Evolutionary conservation across 1,284 basidiomycete genomes (phyloP), one percentile per base, ranked within the genome.

Genomic region (Crepidotus sp.): DNA sequence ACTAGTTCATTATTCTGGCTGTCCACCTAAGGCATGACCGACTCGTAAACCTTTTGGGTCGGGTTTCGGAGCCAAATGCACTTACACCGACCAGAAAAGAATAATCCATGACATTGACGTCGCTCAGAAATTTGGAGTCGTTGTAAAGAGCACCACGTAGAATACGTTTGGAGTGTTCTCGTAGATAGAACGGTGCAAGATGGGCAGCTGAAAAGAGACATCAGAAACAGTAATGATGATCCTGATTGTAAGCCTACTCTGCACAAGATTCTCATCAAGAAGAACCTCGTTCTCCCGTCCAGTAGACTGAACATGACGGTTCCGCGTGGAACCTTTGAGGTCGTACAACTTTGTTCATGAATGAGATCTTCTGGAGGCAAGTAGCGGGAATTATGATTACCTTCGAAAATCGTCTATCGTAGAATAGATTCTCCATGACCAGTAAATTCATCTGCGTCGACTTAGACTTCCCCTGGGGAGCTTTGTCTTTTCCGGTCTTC

Each of bases 71-170:
- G 11, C 24, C 3, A 40, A 34, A 21, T 35, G 18, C 19, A 49
- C 60, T 39, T 53, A 71, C 85, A 13, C 95, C 96, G 18, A 94
- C 91, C 31, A 98, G 84, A 13, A 99, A 70, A 15, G 94, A 98
- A 64, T 99, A 99, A 64, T 99, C 96, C 96, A 99, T 98, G 44
- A 97, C 91, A 59, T 98, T 96, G 54, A 97, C 83, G 53, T 94
- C 91, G 8, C 89, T 85, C 36, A 98, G 67, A 66, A 98, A 98
- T 63, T 80, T 82, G 70, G 83, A 92, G 61, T 98, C 96, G 59
- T 96, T 98, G 69, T 80, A 92, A 32, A 98, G 69, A 13, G 94
- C 87, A 11, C 89, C 86, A 22, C 90, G 79, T 13, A 99, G 66
- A 44, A 97, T 90, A 14, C 90, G 82, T 64, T 98, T 98, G 0